These are phyloP conservation scores for Magnaporthiopsis rhizophila DNA, from an alignment of 2,329 filamentous ascomycete species.

Conservation along the genomic window DNA sequence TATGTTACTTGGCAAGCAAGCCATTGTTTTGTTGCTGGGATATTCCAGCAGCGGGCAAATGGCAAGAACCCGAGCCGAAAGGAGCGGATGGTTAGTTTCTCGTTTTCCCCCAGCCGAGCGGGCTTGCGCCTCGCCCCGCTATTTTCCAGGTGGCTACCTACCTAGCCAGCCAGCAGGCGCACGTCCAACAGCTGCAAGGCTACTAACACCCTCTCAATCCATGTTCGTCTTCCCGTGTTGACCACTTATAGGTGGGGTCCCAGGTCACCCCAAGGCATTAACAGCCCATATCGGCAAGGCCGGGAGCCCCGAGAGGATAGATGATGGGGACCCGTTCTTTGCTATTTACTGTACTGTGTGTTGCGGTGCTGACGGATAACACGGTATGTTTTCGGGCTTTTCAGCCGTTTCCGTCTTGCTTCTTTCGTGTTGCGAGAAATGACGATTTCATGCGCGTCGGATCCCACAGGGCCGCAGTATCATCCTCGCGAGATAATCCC, in stretches of 20 bases:
- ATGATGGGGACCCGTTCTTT: background rate
- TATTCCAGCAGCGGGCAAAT: no score
- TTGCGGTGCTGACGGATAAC: no score
- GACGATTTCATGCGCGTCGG: conserved; percentile 4
- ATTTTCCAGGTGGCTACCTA: no score
- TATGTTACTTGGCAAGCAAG: no score
- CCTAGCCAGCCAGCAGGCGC: no score
- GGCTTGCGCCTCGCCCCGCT: background rate
- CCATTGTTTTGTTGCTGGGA: background rate
- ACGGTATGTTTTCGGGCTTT: no score
- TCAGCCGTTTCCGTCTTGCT: background rate
- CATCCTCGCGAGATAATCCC: background rate
- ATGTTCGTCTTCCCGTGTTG: background rate
- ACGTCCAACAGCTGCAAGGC: background rate
- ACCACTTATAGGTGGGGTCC: background rate
- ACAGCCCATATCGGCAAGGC: background rate
- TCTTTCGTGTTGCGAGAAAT: background rate
- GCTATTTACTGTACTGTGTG: no score
- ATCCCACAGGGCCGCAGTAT: background rate
- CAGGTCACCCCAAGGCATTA: background rate
- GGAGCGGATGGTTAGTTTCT: background rate
- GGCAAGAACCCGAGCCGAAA: background rate
- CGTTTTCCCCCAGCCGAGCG: background rate
- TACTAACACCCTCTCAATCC: background rate
- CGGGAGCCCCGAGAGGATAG: background rate